These are phyloP conservation scores for Aspergillus quadrilineatus DNA, from an alignment of 2,329 filamentous ascomycete genomes.

Conservation along the genomic window DNA sequence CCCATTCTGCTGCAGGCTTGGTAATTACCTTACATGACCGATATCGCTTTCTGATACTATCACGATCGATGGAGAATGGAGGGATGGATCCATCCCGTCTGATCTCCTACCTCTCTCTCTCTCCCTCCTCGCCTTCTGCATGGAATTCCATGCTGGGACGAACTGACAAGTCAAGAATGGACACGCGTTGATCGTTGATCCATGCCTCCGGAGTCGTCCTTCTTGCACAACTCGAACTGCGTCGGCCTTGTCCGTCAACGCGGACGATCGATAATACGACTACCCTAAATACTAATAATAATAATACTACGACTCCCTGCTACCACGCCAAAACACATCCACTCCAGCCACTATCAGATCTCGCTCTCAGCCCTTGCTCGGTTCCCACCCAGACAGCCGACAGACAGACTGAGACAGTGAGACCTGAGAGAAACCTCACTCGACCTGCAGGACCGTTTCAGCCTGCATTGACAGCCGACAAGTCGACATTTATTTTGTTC, in stretches of 20 bases:
- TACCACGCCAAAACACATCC: slow-evolving; percentile 7
- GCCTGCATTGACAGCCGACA: background rate
- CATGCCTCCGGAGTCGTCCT: slow-evolving; percentile 15
- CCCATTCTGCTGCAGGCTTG: background rate
- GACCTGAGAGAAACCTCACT: no score
- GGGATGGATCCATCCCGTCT: slow-evolving; percentile 5
- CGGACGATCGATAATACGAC: slow-evolving; percentile 3
- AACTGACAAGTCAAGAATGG: slow-evolving; percentile 16
- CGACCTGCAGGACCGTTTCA: no score
- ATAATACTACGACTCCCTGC: slow-evolving; percentile 13
- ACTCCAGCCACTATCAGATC: slow-evolving; percentile 7
- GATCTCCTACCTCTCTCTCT: background rate
- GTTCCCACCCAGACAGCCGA: background rate
- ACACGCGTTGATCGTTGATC: slow-evolving; percentile 26
- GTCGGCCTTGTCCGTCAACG: background rate
- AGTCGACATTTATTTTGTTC: background rate
- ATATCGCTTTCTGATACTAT: background rate
- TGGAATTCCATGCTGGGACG: background rate
- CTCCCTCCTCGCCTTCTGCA: slow-evolving; percentile 1
- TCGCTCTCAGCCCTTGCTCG: background rate
- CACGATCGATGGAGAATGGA: slow-evolving; percentile 9
- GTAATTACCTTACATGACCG: slow-evolving; percentile 9
- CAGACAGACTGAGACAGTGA: no score
- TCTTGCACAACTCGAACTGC: slow-evolving; percentile 9
- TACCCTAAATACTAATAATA: background rate